Base-by-base conservation (phyloP, 257 asterid species). In the Ilex asprella region DNA sequence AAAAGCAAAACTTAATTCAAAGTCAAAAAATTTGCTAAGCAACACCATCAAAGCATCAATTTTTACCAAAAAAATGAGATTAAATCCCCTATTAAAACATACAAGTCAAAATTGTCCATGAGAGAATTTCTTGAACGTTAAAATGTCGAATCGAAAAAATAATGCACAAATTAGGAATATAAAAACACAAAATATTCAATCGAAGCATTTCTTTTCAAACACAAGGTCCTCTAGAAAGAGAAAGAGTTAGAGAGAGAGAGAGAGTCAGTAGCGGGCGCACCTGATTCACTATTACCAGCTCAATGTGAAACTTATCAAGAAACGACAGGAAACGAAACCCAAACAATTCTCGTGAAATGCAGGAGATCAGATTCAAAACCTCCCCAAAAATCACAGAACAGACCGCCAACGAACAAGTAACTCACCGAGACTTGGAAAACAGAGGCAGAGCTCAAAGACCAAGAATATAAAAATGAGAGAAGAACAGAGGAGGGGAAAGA, bases 401-500 rank as follows among this genome's bases (percentile, higher is more conserved):
- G 32, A 64, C 16, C 27, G 29, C 11, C 66, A 27, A 51, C n/a
- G 59, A 73, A 66, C 15, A 30, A 57, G 60, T 72, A 72, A 63
- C 27, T 21, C 27, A 21, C 27, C 27, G 27, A 77, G 31, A 43
- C 75, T 60, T 54, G 56, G 74, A 55, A 2, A 73, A 52, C 29
- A 50, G 67, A 68, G 72, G 62, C 79, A 44, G 68, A 64, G 79
- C 87, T 43, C 83, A 60, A 75, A 74, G 67, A 73, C 75, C 73
- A 47, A 76, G 72, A 70, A 56, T 29, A 64, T 10, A 73, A n/a
- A 31, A 3, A 39, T 27, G 16, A 16, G 15, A 15, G 39, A 16
- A 14, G 54, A 6, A 53, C 6, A n/a, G 62, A 49, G 56, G 55
- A 41, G 63, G 55, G 65, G 27, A 21, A 21, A 21, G 27, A 21